phyloP scores from a whole-genome alignment of 2,329 filamentous ascomycete species.

The Ophiostoma quercus region DNA sequence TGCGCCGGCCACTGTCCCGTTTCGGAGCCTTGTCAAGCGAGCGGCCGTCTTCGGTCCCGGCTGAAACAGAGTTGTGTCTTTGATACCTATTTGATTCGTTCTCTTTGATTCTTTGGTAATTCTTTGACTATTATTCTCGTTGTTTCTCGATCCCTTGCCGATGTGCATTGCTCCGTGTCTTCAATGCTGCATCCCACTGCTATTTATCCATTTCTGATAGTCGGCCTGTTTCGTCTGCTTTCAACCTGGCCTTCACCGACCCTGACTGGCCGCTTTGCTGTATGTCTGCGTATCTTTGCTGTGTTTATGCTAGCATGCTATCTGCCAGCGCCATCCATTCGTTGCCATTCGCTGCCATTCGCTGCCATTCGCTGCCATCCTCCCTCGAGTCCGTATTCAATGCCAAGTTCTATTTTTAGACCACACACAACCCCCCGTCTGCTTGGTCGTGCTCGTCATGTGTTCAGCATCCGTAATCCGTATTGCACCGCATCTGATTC shows the following conservation, averaged over 20 bases:
- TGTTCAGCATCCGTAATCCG: background rate
- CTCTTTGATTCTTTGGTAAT: background rate
- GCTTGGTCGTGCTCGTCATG: background rate
- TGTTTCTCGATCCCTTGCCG: background rate
- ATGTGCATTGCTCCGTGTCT: background rate
- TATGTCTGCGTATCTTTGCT: too few relatives aligned
- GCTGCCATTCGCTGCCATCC: background rate
- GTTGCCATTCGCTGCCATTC: background rate
- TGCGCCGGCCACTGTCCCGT: background rate
- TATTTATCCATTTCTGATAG: constrained; percentile 1
- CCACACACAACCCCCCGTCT: background rate
- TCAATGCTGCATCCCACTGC: background rate
- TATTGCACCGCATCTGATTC: background rate
- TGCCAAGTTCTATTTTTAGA: constrained; percentile 20
- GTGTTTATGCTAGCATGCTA: background rate
- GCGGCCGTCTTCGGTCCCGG: background rate
- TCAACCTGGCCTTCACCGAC: background rate
- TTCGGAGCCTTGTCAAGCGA: background rate
- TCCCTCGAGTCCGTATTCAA: constrained; percentile 3
- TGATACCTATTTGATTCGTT: too few relatives aligned
- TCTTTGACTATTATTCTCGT: background rate
- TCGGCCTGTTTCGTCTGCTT: background rate
- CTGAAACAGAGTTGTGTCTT: background rate
- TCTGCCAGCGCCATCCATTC: background rate
- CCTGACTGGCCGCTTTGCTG: too few relatives aligned